These are phyloP conservation scores for Plasmopara viticola DNA, from an alignment of 352 stramenopile species.

Conservation along the genomic window DNA sequence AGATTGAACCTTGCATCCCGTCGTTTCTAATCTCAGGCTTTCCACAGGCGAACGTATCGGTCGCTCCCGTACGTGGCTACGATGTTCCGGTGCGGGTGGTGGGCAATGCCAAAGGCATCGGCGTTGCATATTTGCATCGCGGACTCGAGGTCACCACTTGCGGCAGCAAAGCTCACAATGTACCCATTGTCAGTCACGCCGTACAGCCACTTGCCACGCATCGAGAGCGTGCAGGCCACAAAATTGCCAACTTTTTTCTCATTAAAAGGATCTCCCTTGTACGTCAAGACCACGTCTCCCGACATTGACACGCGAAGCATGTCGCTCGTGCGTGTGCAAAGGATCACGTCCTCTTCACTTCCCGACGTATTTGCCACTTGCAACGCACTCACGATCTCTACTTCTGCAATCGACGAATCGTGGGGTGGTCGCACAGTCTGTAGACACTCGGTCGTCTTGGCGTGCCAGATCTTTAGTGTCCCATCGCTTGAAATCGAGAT, in stretches of 20 bases:
- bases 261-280: constrained; percentile 55
- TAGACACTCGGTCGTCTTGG: constrained; percentile 77
- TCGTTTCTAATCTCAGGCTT: constrained; percentile 29
- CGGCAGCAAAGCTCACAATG: constrained; percentile 60
- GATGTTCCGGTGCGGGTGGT: constrained; percentile 87
- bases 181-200: constrained; percentile 83
- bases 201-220: constrained; percentile 82
- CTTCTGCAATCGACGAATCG: constrained; percentile 42
- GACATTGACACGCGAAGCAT: constrained; percentile 81
- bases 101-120: constrained; percentile 68
- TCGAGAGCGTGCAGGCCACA: constrained; percentile 78
- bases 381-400: constrained; percentile 71
- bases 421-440: constrained; percentile 63
- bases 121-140: constrained; percentile 81
- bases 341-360: constrained; percentile 59
- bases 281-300: constrained; percentile 53
- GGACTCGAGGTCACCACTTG: constrained; percentile 51
- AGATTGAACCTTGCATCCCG: constrained; percentile 7
- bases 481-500: constrained; percentile 88
- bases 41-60: constrained; percentile 77
- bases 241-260: constrained; percentile 75
- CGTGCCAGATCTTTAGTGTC: constrained; percentile 89
- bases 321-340: constrained; percentile 75
- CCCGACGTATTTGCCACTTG: constrained; percentile 47
- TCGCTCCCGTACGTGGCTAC: constrained; percentile 86